Base-by-base conservation (phyloP, 805 yeast species). In the Pichia ethanolica region DNA sequence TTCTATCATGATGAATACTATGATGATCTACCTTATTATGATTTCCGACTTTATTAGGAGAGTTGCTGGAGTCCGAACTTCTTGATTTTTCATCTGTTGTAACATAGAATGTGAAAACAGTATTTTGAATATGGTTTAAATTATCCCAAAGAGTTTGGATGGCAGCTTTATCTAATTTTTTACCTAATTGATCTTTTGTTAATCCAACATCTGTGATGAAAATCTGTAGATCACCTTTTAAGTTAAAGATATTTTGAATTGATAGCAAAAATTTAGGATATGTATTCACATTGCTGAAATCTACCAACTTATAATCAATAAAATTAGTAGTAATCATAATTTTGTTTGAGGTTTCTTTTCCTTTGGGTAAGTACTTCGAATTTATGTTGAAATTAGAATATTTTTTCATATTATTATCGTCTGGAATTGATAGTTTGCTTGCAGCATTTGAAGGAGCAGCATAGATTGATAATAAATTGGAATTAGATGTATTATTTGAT, bases 281-380 rank as follows among this genome's bases (percentile, higher is more conserved):
- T 27, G 42, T 43, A 1, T 56, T 53, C 26, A 65, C 53, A 25
- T 55, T 46, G 6, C 66, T 66, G 13, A 72, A 60, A 39, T 76
- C 68, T 3, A 86, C 63, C 0, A 86, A 76, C 9, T 67, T 65
- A 60, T 78, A 90, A 12, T 64, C 66, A 13, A 56, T 57, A 55
- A 83, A 82, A 61, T 90, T 90, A n/a, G 66, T 64, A 0, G 96
- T 83, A 0, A 78, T 77, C 45, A 89, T 65, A 4, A 87, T 66
- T 11, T 58, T 59, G 38, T 68, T 69, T 4, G 64, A 64, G 45
- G 59, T 65, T 46, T 54, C 56, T 26, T 50, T 60, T 46, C 59
- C 60, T 26, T 46, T 53, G 0, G 71, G 83, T 55, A 61, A 67
- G 51, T 56, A 73, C 53, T 65, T 71, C 33, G 61, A 59, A 42